phyloP scores from a whole-genome alignment of 1,284 basidiomycete species.

The Chalciporus piperatoides region DNA sequence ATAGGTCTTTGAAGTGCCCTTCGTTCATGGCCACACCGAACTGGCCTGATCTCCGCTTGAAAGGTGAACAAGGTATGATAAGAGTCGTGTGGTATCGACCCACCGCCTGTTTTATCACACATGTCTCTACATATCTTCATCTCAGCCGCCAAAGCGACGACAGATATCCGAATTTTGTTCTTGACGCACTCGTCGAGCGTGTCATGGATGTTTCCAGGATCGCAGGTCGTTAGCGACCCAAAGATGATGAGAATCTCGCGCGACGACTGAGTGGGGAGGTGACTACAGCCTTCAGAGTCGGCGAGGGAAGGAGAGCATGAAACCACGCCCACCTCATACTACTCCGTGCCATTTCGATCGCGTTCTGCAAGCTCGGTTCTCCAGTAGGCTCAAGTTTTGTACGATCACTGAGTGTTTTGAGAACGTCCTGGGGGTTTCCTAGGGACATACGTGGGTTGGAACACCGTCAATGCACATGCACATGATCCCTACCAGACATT shows the following conservation, averaged over 20 bases:
- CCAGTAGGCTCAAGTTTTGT: conserved; percentile 87
- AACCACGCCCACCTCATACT: conserved; percentile 68
- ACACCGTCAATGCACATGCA: conserved; percentile 2
- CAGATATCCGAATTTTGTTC: conserved; percentile 84
- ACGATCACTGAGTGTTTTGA: conserved; percentile 82
- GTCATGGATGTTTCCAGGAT: conserved; percentile 95
- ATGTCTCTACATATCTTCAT: conserved; percentile 96
- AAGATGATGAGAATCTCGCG: conserved; percentile 93
- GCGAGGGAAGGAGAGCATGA: conserved; percentile 16
- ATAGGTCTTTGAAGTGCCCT: conserved; percentile 90
- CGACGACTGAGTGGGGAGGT: conserved; percentile 93
- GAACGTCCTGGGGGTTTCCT: conserved; percentile 95
- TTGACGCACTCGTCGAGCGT: conserved; percentile 80
- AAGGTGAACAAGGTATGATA: conserved; percentile 1
- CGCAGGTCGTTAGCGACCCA: conserved; percentile 93
- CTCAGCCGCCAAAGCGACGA: conserved; percentile 92
- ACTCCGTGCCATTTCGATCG: conserved; percentile 90
- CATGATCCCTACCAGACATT: conserved; percentile 69
- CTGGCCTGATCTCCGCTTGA: conserved; percentile 51
- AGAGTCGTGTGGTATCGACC: conserved; percentile 23
- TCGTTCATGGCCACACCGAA: conserved; percentile 98
- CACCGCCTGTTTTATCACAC: conserved; percentile 85
- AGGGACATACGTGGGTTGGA: conserved; percentile 5
- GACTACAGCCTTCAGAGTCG: conserved; percentile 45
- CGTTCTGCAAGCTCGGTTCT: conserved; percentile 95